Evolutionary conservation across 192 early-diverging fungal species (phyloP), one percentile per base, ranked within the genome.

Genomic region (Podila horticola): DNA sequence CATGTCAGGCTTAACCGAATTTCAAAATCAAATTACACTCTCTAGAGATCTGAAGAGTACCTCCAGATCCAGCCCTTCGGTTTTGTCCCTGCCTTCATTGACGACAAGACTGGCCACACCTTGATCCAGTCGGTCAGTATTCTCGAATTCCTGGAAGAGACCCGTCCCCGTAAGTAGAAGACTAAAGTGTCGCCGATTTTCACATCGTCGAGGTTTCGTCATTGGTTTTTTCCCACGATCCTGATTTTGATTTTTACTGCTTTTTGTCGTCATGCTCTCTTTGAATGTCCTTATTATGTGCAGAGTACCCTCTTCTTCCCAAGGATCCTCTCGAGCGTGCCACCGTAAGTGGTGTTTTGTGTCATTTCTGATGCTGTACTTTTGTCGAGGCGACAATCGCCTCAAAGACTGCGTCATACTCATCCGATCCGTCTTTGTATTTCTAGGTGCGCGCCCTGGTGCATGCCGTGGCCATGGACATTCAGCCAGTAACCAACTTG

Each of bases 91-190:
- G 83, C 88, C 22, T 87, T 94, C 30, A 61, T 88, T 19, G 88
- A 91, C 41, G 87, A 88, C 67, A 74, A 82, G 57, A 85, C 84
- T 26, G 91, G 92, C 11, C 62, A 84, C 22, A 66, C 66, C 5
- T 55, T 95, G 33, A 83, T 73, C 57, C 91, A 97, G 86, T 95
- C 93, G 7, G 66, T 89, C 24, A 92, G 95, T 19, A 97, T 98
- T 51, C 68, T 96, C 24, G 97, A 98, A 71, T 95, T 95, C 71
- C 83, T 98, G 6, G 97, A 98, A 57, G 97, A 98, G 70, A 82
- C 87, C 13, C 68, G 86, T 52, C 90, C 93, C 17, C 87, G 89
- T 64, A 83, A 22, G 24, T 12, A 34, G 24, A 29, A 19, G 12
- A 20, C 33, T 13, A 52, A 30, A 8, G 41, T 15, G 41, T 45